Percentiles rank a stretch among this genome's conserved stretches.
These are phyloP conservation scores for Trichophyton verrucosum DNA, from an alignment of 2,329 filamentous ascomycete species.

Conservation along the genomic window DNA sequence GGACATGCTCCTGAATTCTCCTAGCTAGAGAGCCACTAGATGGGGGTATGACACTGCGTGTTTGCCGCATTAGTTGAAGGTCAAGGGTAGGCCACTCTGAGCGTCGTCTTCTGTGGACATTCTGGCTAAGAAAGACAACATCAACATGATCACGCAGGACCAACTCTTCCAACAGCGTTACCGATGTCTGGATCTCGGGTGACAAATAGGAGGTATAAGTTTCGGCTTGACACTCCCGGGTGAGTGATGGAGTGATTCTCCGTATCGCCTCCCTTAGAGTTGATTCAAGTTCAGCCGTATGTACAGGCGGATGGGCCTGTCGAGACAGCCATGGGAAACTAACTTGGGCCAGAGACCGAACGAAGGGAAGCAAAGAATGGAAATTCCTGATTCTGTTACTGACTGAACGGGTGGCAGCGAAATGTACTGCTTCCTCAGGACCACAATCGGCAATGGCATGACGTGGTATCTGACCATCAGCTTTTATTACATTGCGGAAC, in stretches of 20 bases:
- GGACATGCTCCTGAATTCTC: not conserved
- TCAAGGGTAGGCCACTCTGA: not conserved
- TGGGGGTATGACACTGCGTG: not conserved
- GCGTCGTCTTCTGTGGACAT: not conserved
- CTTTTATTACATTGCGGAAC: not conserved
- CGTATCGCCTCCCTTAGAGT: not conserved
- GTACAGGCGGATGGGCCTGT: not conserved
- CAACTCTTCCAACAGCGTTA: not conserved
- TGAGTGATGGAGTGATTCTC: not conserved
- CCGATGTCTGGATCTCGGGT: not conserved
- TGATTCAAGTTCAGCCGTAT: not conserved
- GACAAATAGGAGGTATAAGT: not conserved
- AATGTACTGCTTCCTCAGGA: not conserved
- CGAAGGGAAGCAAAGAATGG: not conserved
- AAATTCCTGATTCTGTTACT: not conserved
- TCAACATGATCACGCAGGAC: not conserved
- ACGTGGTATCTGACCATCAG: not conserved
- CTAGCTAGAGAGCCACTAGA: not conserved
- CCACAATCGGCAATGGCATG: not conserved
- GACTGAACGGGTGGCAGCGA: not conserved
- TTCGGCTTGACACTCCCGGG: not conserved
- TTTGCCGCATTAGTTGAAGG: not conserved
- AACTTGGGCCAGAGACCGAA: not conserved
- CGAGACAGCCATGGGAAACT: not conserved
- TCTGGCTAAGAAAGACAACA: not conserved